Percentiles rank a stretch among this genome's conserved stretches.
Conservation (phyloP, 306 rosid genomes). For the Sechiopsis laciniata region DNA sequence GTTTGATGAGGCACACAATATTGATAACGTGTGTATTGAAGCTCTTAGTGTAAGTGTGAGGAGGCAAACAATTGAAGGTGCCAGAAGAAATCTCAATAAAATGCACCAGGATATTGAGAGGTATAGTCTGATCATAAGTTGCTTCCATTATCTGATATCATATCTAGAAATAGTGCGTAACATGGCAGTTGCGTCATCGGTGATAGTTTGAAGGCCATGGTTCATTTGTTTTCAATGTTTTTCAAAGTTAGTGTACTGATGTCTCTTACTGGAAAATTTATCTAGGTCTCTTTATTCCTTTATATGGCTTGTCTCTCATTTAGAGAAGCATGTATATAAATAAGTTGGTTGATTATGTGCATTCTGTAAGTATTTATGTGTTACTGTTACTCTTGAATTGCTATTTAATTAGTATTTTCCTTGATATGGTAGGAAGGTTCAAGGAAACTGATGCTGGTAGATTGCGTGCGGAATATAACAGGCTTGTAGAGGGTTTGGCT, state of each 20-base stretch:
- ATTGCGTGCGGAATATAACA: slow-evolving; percentile 80
- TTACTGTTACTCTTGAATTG: slow-evolving; percentile 22
- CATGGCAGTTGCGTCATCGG: not conserved
- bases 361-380: not conserved
- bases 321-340: not conserved
- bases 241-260: not conserved
- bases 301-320: not conserved
- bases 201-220: not conserved
- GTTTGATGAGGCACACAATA: slow-evolving; percentile 93
- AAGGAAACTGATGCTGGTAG: slow-evolving; percentile 97
- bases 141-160: not conserved
- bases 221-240: slow-evolving; percentile 4
- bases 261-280: not conserved
- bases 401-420: slow-evolving; percentile 39
- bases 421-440: slow-evolving; percentile 94
- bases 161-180: not conserved
- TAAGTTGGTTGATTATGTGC: slow-evolving; percentile 7
- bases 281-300: not conserved
- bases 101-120: slow-evolving; percentile 85
- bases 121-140: slow-evolving; percentile 30
- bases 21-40: slow-evolving; percentile 91
- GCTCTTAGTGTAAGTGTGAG: slow-evolving; percentile 97
- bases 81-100: slow-evolving; percentile 73
- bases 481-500: slow-evolving; percentile 93
- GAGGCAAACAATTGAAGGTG: slow-evolving; percentile 94